Evolutionary conservation across 139 green algal genomes (phyloP).

Genomic region (Yamagishiella unicocca): DNA sequence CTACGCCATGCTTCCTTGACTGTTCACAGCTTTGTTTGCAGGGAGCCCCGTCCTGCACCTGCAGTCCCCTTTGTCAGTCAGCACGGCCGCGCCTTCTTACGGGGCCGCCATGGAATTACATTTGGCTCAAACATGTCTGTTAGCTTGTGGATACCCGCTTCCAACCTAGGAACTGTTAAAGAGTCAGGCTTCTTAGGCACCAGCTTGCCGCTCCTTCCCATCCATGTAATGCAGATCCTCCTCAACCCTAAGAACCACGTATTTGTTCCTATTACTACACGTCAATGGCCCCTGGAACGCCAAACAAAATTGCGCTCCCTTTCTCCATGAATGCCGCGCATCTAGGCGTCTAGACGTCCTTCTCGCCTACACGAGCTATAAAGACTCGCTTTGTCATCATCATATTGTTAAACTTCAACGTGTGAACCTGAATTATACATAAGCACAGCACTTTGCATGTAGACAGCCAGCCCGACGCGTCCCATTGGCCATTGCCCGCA

Average conservation of each 20-base stretch:
- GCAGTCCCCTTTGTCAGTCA: neutral
- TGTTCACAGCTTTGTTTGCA: neutral
- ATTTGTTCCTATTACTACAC: neutral
- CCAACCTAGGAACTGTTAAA: neutral
- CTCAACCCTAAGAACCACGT: too few species aligned
- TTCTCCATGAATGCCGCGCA: neutral
- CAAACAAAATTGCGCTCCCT: neutral
- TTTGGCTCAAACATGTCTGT: conserved; percentile 27
- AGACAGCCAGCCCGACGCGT: too few species aligned
- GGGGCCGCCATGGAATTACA: neutral
- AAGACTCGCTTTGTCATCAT: too few species aligned
- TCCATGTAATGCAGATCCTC: too few species aligned
- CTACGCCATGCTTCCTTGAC: conserved; percentile 39
- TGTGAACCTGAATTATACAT: too few species aligned
- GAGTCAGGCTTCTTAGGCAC: neutral
- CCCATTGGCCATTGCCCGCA: too few species aligned
- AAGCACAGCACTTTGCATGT: too few species aligned
- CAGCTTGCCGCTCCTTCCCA: neutral
- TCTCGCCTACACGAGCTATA: too few species aligned
- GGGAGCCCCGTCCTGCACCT: neutral
- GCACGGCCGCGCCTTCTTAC: neutral
- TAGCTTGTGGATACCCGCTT: neutral
- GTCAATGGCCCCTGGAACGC: neutral
- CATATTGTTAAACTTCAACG: too few species aligned
- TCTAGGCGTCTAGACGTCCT: too few species aligned